Base-by-base conservation (phyloP, 208 protist genomes). In the Leishmania braziliensis region DNA sequence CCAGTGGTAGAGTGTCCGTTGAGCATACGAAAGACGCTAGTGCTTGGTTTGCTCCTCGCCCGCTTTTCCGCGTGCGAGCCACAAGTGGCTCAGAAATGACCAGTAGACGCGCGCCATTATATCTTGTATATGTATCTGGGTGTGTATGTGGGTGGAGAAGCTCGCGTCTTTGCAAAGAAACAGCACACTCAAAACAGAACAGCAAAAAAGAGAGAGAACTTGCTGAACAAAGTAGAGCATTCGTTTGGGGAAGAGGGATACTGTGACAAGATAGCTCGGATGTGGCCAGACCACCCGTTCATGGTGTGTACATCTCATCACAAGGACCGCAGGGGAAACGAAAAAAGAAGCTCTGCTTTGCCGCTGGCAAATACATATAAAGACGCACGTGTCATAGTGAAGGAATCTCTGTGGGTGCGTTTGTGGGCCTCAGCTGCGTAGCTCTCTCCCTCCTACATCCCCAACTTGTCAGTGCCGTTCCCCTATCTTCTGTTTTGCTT, bases 1-100 rank as follows among this genome's bases (percentile, higher is more conserved):
- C 50, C 43, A 72, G 66, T 72, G 66, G 66, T 72, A 72, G 66
- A 72, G 66, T 43, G 66, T 72, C 66, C 43, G 66, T 72, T 72
- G 43, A 29, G 66, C 66, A 72, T 72, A 72, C 66, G 66, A 20
- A 72, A 72, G 66, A 43, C 66, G 43, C 66, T 72, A 72, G 71
- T 26, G 71, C 39, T 75, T 51, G 71, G 29, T 75, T 46, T 46
- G 2, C 48, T 74, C 20, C 1, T 79, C 80, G 29, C 43, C 63
- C 63, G 39, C 63, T 69, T 69, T 69, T 69, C 39, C 39, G 26
- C 9, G 26, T 33, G 63, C 63, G 29, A 23, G n/a, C 63, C 43
- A 46, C 43, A 46, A 46, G 43, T 46, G 4, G 43, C 43, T 0
- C 58, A 26, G 26, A 63, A 63, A 63, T 46, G 43, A 46, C 43